phyloP scores from a whole-genome alignment of 1,284 basidiomycete species.

The Boletus sp. region DNA sequence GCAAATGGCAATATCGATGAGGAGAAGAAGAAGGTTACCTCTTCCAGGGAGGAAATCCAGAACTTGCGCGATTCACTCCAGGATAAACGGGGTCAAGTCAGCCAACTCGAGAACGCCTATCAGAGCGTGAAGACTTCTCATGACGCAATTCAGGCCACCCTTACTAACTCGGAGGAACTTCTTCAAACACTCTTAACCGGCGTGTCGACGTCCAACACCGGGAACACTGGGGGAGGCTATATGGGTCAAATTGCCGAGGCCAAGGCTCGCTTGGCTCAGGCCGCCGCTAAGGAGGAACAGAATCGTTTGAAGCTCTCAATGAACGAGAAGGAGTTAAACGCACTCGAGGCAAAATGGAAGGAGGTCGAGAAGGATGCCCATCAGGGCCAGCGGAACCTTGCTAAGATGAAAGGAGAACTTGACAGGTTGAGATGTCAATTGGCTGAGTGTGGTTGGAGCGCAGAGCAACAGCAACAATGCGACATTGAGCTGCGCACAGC shows the following conservation, averaged over 20 bases:
- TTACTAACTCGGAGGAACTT: slow-evolving; percentile 85
- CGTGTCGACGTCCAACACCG: slow-evolving; percentile 66
- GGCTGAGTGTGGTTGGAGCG: slow-evolving; percentile 73
- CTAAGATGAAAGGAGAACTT: slow-evolving; percentile 58
- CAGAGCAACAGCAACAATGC: slow-evolving; percentile 68
- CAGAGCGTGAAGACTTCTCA: slow-evolving; percentile 73
- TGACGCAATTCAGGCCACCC: slow-evolving; percentile 56
- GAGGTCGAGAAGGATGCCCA: slow-evolving; percentile 82
- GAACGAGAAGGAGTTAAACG: slow-evolving; percentile 77
- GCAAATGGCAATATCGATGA: slow-evolving; percentile 76
- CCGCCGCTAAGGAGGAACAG: slow-evolving; percentile 84
- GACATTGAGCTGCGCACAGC: slow-evolving; percentile 56
- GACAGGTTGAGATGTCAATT: slow-evolving; percentile 55
- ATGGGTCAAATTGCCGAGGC: slow-evolving; percentile 96
- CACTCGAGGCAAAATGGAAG: slow-evolving; percentile 77
- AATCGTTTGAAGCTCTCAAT: slow-evolving; percentile 75
- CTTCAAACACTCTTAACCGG: slow-evolving; percentile 94
- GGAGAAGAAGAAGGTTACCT: slow-evolving; percentile 65
- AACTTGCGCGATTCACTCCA: slow-evolving; percentile 57
- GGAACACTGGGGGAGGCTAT: slow-evolving; percentile 77
- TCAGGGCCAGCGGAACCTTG: slow-evolving; percentile 70
- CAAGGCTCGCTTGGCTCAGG: slow-evolving; percentile 70
- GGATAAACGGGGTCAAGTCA: slow-evolving; percentile 58
- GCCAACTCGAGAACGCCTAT: slow-evolving; percentile 58
- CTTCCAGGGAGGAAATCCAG: slow-evolving; percentile 53